Evolutionary conservation across 1,284 basidiomycete genomes (phyloP).

Genomic region (Moniliella sp.): DNA sequence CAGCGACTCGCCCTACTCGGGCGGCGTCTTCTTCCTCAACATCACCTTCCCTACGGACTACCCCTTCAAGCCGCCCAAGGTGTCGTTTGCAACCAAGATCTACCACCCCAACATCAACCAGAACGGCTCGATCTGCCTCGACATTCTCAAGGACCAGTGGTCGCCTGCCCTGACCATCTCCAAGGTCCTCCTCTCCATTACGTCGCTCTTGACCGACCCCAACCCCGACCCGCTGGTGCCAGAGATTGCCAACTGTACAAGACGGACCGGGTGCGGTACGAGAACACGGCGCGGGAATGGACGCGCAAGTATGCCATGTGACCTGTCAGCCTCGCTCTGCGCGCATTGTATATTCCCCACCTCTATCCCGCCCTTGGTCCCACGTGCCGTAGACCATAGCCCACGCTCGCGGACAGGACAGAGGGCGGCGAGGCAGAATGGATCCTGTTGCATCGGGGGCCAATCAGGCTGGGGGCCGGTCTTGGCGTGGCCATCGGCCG

Average conservation of each 20-base stretch:
- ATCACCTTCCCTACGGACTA: constrained; percentile 48
- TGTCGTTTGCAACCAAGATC: constrained; percentile 82
- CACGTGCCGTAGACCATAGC: no score
- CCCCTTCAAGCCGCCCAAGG: constrained; percentile 61
- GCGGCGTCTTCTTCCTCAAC: constrained; percentile 80
- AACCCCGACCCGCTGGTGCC: constrained; percentile 34
- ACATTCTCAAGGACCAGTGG: constrained; percentile 68
- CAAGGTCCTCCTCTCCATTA: constrained; percentile 41
- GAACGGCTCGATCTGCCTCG: constrained; percentile 92
- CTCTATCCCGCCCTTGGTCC: no score
- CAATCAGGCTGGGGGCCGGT: no score
- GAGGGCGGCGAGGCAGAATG: no score
- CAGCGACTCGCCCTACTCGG: constrained; percentile 82
- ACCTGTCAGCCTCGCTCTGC: background rate
- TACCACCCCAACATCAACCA: constrained; percentile 94
- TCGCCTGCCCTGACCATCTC: constrained; percentile 83
- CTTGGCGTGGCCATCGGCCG: no score
- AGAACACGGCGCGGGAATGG: constrained; percentile 33
- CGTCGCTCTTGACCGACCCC: constrained; percentile 33
- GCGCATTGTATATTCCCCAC: no score
- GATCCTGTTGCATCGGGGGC: no score
- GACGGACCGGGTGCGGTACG: constrained; percentile 30
- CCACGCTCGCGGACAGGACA: no score
- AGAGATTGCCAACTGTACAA: constrained; percentile 33
- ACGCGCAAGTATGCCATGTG: constrained; percentile 23